A percentile compares a stretch with the other conserved stretches of the same genome.
phyloP scores from a whole-genome alignment of 768 basidiomycete genomes.

The Pisolithus microcarpus region DNA sequence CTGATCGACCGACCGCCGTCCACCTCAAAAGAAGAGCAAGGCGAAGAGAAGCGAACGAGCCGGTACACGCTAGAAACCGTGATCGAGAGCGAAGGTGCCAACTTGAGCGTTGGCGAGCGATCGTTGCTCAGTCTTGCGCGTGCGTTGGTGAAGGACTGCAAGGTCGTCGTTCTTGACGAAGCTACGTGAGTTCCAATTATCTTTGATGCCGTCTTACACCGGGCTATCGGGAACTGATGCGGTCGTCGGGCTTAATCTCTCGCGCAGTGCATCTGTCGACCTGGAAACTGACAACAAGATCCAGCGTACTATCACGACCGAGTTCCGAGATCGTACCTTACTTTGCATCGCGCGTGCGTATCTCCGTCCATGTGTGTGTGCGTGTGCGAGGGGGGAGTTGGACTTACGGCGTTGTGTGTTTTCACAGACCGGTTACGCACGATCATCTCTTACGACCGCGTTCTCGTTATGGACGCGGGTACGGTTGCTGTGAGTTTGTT shows the following conservation, averaged over 20 bases:
- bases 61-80: conserved; percentile 45
- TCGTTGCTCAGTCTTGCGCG: conserved; percentile 47
- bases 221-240: too few species aligned
- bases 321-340: conserved; percentile 44
- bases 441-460: conserved; percentile 55
- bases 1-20: conserved; percentile 26
- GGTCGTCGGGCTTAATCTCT: background rate
- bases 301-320: conserved; percentile 36
- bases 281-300: conserved; percentile 49
- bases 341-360: conserved; percentile 40
- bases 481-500: conserved; percentile 38
- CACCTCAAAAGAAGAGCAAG: conserved; percentile 4
- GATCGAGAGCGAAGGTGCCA: conserved; percentile 48
- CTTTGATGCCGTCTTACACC: conserved; percentile 11
- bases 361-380: conserved; percentile 6
- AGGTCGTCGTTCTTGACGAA: conserved; percentile 46
- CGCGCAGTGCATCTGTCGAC: conserved; percentile 29
- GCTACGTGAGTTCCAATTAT: conserved; percentile 11
- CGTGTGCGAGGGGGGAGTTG: too few species aligned
- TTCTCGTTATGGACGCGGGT: conserved; percentile 63
- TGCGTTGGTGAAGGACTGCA: conserved; percentile 45
- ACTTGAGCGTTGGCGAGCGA: conserved; percentile 42
- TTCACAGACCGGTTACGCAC: conserved; percentile 41
- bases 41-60: conserved; percentile 8
- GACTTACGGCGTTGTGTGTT: too few species aligned